Conservation (phyloP, 345 rosid genomes). For the Alliaria petiolata region DNA sequence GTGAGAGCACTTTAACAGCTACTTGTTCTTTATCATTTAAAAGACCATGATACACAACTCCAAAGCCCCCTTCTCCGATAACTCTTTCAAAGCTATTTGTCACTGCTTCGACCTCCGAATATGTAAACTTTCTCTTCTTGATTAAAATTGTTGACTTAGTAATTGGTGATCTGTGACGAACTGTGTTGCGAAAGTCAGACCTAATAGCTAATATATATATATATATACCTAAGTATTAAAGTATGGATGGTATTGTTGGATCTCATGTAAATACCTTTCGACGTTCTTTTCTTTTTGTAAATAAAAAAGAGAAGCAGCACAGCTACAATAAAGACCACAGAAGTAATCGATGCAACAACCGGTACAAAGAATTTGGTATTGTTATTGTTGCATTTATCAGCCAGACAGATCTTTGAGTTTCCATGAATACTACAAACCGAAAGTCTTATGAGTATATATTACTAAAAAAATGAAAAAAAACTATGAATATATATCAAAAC, state of each 20-base stretch:
- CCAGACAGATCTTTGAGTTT: constrained; percentile 8
- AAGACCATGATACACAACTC: background rate
- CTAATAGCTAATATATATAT: too few species aligned
- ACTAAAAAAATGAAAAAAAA: too few species aligned
- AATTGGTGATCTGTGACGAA: background rate
- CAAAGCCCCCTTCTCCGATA: background rate
- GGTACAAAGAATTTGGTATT: background rate
- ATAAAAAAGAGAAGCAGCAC: background rate
- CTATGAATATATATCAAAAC: too few species aligned
- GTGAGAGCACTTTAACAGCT: background rate
- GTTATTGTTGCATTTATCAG: constrained; percentile 9
- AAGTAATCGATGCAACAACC: constrained; percentile 18
- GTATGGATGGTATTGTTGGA: too few species aligned
- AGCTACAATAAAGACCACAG: background rate
- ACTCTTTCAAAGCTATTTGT: background rate
- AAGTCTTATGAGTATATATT: too few species aligned
- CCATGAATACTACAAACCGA: constrained; percentile 4
- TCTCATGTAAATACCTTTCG: too few species aligned
- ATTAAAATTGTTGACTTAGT: background rate
- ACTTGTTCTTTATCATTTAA: background rate
- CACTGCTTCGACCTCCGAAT: background rate
- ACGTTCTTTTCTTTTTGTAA: background rate
- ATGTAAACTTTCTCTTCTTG: background rate
- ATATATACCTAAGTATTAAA: too few species aligned
- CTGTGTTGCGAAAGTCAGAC: too few species aligned